Base-by-base conservation (phyloP, 805 yeast species). In the Ogataea methanolica region DNA sequence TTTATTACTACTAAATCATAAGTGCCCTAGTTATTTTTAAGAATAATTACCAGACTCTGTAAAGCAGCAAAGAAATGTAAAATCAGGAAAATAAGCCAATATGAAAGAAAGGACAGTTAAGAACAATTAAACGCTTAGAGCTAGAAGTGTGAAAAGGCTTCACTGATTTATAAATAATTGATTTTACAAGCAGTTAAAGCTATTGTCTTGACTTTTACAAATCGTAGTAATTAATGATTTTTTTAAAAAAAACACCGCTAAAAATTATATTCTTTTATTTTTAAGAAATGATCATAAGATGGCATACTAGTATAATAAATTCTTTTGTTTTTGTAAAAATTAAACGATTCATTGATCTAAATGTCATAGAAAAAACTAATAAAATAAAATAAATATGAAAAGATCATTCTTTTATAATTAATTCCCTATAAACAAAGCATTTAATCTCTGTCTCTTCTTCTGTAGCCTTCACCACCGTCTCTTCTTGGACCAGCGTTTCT, bases 361-460 rank as follows among this genome's bases (percentile, higher is more conserved):
- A 31, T 37, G 42, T 33, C 40, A 43, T 38, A 39, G 42, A 43
- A 37, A 38, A 29, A 21, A 38, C 21, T 17, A 21, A 43, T 38
- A 14, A 21, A 31, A 37, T 38, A 38, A 19, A 23, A 41, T n/a
- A 43, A 38, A 33, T 16, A 29, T 33, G 22, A 41, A 42, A 33
- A 35, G 22, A 34, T 40, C 23, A 40, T 34, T 15, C 36, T 26
- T 26, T 42, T 36, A 42, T 16, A 22, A 42, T 42, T 35, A 34
- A 41, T 41, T 41, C 36, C 44, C 44, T 36, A 42, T 16, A 26
- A 35, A 36, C 44, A 36, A 53, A 40, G 43, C 45, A 56, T 50
- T 61, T 66, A 67, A 56, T 65, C 69, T 66, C 71, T 66, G 59
- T 62, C 66, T 77, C 85, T 80, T 75, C 83, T 78, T 77, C 83